These are phyloP conservation scores for Coelastrella sp. DNA, from an alignment of 139 green algal genomes.

Conservation along the genomic window DNA sequence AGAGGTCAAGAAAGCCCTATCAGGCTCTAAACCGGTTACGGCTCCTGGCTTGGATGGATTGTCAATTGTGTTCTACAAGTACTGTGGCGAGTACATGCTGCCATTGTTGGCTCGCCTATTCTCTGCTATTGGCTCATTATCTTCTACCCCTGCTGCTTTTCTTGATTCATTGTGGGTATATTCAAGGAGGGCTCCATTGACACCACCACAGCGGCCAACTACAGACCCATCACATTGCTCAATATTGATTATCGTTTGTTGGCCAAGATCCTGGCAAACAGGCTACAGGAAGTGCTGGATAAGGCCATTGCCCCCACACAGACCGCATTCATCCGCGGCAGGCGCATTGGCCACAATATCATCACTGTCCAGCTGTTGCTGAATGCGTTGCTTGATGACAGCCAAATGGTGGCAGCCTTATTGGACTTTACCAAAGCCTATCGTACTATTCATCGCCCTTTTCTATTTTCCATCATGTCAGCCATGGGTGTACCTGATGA, in stretches of 20 bases:
- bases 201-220: slow-evolving; percentile 16
- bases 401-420: background rate
- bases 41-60: too few species aligned
- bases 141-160: slow-evolving; percentile 19
- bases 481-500: slow-evolving; percentile 27
- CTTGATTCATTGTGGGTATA: slow-evolving; percentile 45
- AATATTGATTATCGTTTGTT: slow-evolving; percentile 53
- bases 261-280: slow-evolving; percentile 42
- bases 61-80: too few species aligned
- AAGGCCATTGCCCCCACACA: slow-evolving; percentile 45
- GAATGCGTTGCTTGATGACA: background rate
- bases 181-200: slow-evolving; percentile 41
- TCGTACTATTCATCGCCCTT: slow-evolving; percentile 46
- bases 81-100: too few species aligned
- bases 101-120: background rate
- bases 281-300: background rate
- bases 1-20: background rate
- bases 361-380: slow-evolving; percentile 46
- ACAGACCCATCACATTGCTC: slow-evolving; percentile 56
- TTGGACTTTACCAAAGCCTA: too few species aligned
- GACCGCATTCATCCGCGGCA: slow-evolving; percentile 47
- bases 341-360: slow-evolving; percentile 52
- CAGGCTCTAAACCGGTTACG: background rate
- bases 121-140: background rate
- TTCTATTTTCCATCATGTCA: slow-evolving; percentile 32